phyloP scores from a whole-genome alignment of 345 rosid genomes.

The Atalantia buxifolia region DNA sequence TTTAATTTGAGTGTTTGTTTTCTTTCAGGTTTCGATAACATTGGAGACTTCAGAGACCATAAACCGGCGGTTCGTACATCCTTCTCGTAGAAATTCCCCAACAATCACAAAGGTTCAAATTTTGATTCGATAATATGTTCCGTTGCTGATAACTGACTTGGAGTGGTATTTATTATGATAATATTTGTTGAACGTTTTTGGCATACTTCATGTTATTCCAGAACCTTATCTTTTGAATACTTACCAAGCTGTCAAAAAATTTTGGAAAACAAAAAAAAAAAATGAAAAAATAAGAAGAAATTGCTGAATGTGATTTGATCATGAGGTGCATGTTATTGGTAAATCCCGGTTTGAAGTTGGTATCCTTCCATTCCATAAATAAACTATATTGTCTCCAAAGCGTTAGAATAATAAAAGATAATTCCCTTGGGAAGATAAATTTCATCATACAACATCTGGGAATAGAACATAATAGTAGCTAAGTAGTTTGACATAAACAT shows the following conservation, averaged over 20 bases:
- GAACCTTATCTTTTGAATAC: background rate
- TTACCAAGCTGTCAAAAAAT: background rate
- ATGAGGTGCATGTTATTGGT: background rate
- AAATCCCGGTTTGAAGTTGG: background rate
- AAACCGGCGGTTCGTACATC: slow-evolving; percentile 63
- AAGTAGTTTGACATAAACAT: background rate
- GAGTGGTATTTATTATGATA: background rate
- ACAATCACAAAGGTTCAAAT: slow-evolving; percentile 69
- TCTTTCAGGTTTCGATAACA: slow-evolving; percentile 65
- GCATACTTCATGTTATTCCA: background rate
- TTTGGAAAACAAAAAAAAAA: background rate
- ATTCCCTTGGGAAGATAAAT: background rate
- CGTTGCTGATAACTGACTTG: background rate
- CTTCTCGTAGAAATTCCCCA: slow-evolving; percentile 82
- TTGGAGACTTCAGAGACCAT: slow-evolving; percentile 88
- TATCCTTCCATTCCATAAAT: background rate
- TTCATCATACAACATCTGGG: background rate
- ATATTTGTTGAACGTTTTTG: background rate
- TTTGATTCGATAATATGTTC: background rate
- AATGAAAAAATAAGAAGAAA: background rate
- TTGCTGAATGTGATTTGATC: background rate
- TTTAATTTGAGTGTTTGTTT: slow-evolving; percentile 16
- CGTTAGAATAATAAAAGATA: background rate
- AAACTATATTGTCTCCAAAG: background rate
- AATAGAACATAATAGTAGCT: background rate